phyloP scores from a whole-genome alignment of 2,329 filamentous ascomycete species.

The Hirsutella rhossiliensis region DNA sequence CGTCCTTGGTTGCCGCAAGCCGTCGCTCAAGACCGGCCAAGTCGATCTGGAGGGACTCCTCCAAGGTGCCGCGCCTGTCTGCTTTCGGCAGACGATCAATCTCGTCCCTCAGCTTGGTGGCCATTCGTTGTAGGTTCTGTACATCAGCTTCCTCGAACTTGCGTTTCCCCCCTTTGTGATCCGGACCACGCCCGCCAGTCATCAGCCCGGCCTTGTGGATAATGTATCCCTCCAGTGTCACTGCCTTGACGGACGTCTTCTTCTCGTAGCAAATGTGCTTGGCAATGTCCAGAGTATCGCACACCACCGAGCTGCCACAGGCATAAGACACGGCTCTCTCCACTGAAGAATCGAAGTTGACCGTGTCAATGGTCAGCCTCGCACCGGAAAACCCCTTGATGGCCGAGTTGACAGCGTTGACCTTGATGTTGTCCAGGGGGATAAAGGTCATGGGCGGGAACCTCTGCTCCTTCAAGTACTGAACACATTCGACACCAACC shows the following conservation, averaged over 20 bases:
- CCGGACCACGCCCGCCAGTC: slow-evolving; percentile 81
- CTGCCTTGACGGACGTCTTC: slow-evolving; percentile 81
- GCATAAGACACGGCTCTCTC: slow-evolving; percentile 92
- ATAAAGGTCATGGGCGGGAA: slow-evolving; percentile 87
- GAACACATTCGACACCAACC: slow-evolving; percentile 85
- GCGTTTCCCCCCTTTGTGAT: slow-evolving; percentile 62
- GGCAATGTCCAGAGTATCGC: slow-evolving; percentile 74
- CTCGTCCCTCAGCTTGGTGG: slow-evolving; percentile 64
- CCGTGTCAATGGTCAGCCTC: slow-evolving; percentile 86
- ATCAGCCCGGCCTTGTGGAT: slow-evolving; percentile 95
- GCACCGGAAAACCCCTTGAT: slow-evolving; percentile 81
- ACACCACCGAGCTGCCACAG: slow-evolving; percentile 90
- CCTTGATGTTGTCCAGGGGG: slow-evolving; percentile 93
- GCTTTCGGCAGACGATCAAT: slow-evolving; percentile 69
- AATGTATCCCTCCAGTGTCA: slow-evolving; percentile 88
- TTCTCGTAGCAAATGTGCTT: slow-evolving; percentile 82
- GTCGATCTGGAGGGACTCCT: slow-evolving; percentile 72
- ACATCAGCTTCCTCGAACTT: slow-evolving; percentile 86
- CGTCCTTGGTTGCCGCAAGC: slow-evolving; percentile 57
- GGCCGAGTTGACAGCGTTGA: slow-evolving; percentile 79
- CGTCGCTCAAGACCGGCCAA: slow-evolving; percentile 69
- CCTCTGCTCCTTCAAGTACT: slow-evolving; percentile 84
- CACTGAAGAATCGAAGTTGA: slow-evolving; percentile 80
- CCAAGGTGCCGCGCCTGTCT: slow-evolving; percentile 62
- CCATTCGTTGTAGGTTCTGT: slow-evolving; percentile 67